These are phyloP conservation scores for Decorospora gaudefroyi DNA, from an alignment of 2,329 filamentous ascomycete genomes.

Conservation along the genomic window DNA sequence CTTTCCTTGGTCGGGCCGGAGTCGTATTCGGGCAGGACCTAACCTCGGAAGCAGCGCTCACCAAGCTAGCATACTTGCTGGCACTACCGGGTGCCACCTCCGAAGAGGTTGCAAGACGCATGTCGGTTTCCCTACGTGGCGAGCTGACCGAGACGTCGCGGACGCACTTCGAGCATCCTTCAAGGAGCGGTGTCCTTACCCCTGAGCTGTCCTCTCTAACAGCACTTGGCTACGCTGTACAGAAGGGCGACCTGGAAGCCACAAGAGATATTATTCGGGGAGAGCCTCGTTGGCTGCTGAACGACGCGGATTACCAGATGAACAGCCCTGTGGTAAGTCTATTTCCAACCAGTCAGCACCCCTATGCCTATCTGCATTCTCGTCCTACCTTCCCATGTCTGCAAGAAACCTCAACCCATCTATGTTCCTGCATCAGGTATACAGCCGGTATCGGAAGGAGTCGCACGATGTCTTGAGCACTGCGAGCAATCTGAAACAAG, in stretches of 20 bases:
- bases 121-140: slow-evolving; percentile 76
- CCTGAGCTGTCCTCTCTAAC: slow-evolving; percentile 69
- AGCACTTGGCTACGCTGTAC: slow-evolving; percentile 78
- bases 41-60: slow-evolving; percentile 87
- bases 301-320: slow-evolving; percentile 77
- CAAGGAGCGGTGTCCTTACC: slow-evolving; percentile 59
- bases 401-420: slow-evolving; percentile 9
- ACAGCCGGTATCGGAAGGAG: slow-evolving; percentile 37
- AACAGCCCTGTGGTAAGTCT: slow-evolving; percentile 65
- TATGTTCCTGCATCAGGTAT: slow-evolving; percentile 16
- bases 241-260: slow-evolving; percentile 67
- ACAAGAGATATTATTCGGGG: slow-evolving; percentile 70
- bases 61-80: slow-evolving; percentile 86
- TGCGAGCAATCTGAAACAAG: slow-evolving; percentile 27
- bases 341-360: slow-evolving; percentile 29
- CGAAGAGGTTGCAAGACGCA: slow-evolving; percentile 68
- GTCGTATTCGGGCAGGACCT: slow-evolving; percentile 89
- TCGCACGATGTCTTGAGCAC: slow-evolving; percentile 17
- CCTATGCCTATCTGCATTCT: slow-evolving; percentile 27
- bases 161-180: slow-evolving; percentile 76
- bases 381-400: slow-evolving; percentile 21
- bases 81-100: slow-evolving; percentile 67
- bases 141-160: slow-evolving; percentile 79
- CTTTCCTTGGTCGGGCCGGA: slow-evolving; percentile 77
- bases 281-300: slow-evolving; percentile 69